Percentiles rank a stretch among this genome's conserved stretches.
phyloP scores from a whole-genome alignment of 331 rosid genomes.

The Phaseolus coccineus region DNA sequence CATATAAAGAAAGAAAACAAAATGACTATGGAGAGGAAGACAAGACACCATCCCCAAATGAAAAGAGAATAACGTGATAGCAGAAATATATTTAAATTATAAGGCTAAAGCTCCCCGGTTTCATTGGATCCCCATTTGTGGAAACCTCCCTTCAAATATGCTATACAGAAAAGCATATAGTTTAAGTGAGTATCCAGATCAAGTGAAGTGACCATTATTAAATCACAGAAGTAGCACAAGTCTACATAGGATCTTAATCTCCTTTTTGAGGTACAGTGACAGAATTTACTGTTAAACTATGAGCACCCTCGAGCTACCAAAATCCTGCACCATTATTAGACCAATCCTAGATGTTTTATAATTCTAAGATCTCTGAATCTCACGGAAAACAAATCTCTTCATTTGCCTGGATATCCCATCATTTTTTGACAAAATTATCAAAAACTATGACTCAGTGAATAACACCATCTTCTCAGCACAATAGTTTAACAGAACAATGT shows the following conservation, averaged over 20 bases:
- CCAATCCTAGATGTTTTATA: background rate
- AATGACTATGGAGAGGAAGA: background rate
- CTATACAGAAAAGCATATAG: background rate
- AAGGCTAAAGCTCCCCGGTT: slow-evolving; percentile 23
- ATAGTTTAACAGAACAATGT: background rate
- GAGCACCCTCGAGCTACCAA: background rate
- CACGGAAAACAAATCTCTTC: slow-evolving; percentile 5
- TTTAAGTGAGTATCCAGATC: background rate
- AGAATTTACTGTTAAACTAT: background rate
- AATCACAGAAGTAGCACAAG: background rate
- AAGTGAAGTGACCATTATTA: background rate
- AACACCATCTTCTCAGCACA: slow-evolving; percentile 5
- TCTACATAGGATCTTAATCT: background rate
- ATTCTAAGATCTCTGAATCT: background rate
- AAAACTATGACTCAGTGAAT: background rate
- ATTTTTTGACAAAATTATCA: background rate
- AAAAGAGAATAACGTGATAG: slow-evolving; percentile 13
- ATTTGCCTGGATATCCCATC: background rate
- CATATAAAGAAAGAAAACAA: background rate
- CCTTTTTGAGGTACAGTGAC: background rate
- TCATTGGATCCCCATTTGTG: slow-evolving; percentile 2
- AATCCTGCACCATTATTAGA: background rate
- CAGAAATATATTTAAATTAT: slow-evolving; percentile 2
- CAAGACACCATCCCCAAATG: background rate
- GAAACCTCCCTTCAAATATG: background rate